A percentile compares a stretch with the other conserved stretches of the same genome.
Conservation (phyloP, 345 rosid species). For the Populus pruinosa region DNA sequence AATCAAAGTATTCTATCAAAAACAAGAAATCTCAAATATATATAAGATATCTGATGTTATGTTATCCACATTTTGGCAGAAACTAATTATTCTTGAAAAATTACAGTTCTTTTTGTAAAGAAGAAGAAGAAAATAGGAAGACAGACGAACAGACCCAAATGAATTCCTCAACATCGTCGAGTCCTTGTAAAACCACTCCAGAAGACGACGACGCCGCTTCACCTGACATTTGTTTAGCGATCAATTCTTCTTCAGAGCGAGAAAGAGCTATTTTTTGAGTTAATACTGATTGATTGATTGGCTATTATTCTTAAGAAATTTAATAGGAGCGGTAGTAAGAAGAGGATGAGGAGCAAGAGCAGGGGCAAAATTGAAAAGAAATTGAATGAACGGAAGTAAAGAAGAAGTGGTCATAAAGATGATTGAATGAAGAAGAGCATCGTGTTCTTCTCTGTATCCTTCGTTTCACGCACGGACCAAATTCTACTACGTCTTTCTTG, state of each 20-base stretch:
- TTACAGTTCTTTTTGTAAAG: slow-evolving; percentile 2
- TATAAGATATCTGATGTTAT: neutral
- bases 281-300: too few relatives aligned
- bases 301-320: neutral
- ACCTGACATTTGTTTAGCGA: slow-evolving; percentile 40
- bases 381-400: neutral
- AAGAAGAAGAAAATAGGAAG: neutral
- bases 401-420: neutral
- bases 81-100: neutral
- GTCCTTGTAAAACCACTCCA: slow-evolving; percentile 39
- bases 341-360: neutral
- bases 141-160: slow-evolving; percentile 39
- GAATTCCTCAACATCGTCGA: slow-evolving; percentile 64
- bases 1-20: neutral
- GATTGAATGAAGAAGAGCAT: neutral
- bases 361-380: neutral
- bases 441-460: slow-evolving; percentile 33
- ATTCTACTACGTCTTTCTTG: slow-evolving; percentile 40
- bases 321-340: neutral
- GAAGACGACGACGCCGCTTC: slow-evolving; percentile 43
- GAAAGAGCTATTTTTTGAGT: neutral
- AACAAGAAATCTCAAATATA: neutral
- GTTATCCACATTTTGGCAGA: neutral
- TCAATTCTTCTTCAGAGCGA: neutral
- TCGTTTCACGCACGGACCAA: slow-evolving; percentile 50